phyloP scores from a whole-genome alignment of 345 rosid species.

The Eucalyptus curtisii region DNA sequence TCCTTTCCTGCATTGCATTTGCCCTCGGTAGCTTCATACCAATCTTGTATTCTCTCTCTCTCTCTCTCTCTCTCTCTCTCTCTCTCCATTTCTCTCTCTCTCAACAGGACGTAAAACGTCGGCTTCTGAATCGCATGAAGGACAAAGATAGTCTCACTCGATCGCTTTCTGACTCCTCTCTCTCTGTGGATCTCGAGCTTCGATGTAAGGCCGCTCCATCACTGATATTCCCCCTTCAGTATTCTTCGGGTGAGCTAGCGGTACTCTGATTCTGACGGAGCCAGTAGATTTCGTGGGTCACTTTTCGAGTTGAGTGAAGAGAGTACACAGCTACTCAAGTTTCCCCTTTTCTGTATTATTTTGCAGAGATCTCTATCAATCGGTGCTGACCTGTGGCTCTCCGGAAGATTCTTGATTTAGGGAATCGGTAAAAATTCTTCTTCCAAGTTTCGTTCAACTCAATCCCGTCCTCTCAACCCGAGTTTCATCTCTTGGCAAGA shows the following conservation, averaged over 20 bases:
- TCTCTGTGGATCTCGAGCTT: neutral
- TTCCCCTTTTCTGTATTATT: neutral
- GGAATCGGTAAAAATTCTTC: neutral
- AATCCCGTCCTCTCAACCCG: neutral
- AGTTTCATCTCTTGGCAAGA: neutral
- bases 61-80: neutral
- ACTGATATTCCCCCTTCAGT: neutral
- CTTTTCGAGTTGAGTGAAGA: neutral
- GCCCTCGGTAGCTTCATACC: neutral
- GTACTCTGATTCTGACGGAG: neutral
- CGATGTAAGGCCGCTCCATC: neutral
- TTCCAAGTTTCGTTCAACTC: neutral
- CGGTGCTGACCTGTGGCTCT: neutral
- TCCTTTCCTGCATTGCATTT: neutral
- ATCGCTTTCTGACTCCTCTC: neutral
- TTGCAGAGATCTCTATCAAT: neutral
- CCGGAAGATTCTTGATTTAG: neutral
- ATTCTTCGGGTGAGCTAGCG: neutral
- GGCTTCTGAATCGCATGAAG: neutral
- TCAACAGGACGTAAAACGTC: neutral
- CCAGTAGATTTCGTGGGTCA: neutral
- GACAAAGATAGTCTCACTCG: neutral
- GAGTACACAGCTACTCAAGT: neutral
- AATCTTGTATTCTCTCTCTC: neutral
- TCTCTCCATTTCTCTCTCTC: neutral